Base-by-base conservation (phyloP, 768 basidiomycete genomes). In the Rhodotorula babjevae region DNA sequence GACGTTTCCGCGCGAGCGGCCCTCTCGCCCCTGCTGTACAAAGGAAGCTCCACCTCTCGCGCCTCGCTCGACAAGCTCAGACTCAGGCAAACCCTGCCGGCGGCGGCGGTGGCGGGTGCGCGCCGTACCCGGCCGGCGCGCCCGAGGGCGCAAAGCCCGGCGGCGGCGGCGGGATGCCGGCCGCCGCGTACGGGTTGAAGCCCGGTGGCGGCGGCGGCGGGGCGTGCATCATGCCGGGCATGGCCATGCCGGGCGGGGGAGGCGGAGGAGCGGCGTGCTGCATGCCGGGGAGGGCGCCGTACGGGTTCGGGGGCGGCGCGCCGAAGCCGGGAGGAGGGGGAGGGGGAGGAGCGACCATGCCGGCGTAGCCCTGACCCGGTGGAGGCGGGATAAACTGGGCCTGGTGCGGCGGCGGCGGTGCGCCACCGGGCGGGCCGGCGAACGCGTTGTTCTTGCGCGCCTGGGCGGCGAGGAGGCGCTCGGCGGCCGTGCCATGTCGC, bases 401-500 rank as follows among this genome's bases (percentile, higher is more conserved):
- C n/a, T 27, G 14, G n/a, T 14, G 27, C n/a, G 53, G 53, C n/a
- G 70, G 70, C 4, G 53, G 60, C 27, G 47, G 61, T 8, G 33
- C 18, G 6, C 49, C 61, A 27, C n/a, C 44, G 19, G 2, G 33
- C 12, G 92, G 92, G 14, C 14, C 44, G 8, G 44, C 2, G 10
- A 93, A 83, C 5, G 91, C 92, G 76, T 94, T 93, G 82, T 95
- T 93, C 83, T 95, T 96, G 76, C 92, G 87, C 60, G 95, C 96
- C 81, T 98, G 94, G 4, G 93, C 88, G 6, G 94, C 93, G 77
- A 99, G 87, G 47, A 97, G 87, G 68, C 96, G 88, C 82, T 99
- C 96, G n/a, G 96, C 94, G 25, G 90, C 85, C 19, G 95, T 96
- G 42, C 96, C 96, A 79, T 98, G 96, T 10, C 96, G 87, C 81